Evolutionary conservation across 495 filamentous ascomycete species (phyloP).

Genomic region (Jackrogersella multiformis): DNA sequence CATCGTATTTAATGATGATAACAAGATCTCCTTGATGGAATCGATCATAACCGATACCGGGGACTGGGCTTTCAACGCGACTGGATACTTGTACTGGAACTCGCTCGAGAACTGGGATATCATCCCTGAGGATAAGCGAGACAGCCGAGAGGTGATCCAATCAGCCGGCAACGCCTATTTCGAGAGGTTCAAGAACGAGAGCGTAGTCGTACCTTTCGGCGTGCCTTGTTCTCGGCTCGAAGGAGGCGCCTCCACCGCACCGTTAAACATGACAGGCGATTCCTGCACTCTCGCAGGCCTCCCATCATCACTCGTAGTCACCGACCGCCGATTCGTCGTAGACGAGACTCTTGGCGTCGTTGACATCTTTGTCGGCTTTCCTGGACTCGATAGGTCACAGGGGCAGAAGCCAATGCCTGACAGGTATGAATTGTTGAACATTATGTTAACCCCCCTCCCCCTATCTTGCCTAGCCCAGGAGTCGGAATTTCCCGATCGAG

Average conservation of each 20-base stretch:
- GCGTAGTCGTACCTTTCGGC: slow-evolving; percentile 47
- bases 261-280: slow-evolving; percentile 40
- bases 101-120: slow-evolving; percentile 50
- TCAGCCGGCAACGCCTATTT: slow-evolving; percentile 52
- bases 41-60: slow-evolving; percentile 50
- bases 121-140: slow-evolving; percentile 42
- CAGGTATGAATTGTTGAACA: not conserved
- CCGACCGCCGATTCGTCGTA: slow-evolving; percentile 52
- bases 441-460: not conserved
- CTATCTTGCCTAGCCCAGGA: not conserved
- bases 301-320: slow-evolving; percentile 47
- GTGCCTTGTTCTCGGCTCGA: slow-evolving; percentile 50
- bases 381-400: slow-evolving; percentile 48
- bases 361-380: slow-evolving; percentile 52
- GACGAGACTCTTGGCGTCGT: slow-evolving; percentile 51
- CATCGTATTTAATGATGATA: slow-evolving; percentile 44
- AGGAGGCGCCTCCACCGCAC: slow-evolving; percentile 50
- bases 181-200: slow-evolving; percentile 48
- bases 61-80: slow-evolving; percentile 56
- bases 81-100: slow-evolving; percentile 45
- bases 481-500: not conserved
- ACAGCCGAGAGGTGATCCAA: slow-evolving; percentile 46
- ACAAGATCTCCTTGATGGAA: slow-evolving; percentile 48
- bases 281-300: slow-evolving; percentile 48
- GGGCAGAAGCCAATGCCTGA: slow-evolving; percentile 46